A percentile compares a stretch with the other conserved stretches of the same genome.
Conservation (phyloP, 495 filamentous ascomycete genomes). For the Penicillium salamii region DNA sequence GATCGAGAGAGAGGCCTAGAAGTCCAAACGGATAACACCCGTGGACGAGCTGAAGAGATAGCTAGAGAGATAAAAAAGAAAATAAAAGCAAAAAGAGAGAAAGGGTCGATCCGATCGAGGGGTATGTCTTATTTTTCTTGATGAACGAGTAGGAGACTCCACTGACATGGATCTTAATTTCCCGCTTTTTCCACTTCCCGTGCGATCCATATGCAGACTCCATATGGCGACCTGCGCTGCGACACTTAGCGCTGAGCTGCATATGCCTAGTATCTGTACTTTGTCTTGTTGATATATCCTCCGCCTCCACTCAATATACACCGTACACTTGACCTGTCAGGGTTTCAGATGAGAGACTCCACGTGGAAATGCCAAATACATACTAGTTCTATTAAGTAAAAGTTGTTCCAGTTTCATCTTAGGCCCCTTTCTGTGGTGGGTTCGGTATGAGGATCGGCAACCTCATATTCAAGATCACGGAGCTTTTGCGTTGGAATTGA, state of each 20-base stretch:
- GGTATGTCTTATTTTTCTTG: constrained; percentile 8
- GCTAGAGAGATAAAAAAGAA: constrained; percentile 1
- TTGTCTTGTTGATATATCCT: too few species aligned
- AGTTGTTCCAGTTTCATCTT: background rate
- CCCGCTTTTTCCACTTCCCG: constrained; percentile 8
- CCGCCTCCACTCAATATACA: background rate
- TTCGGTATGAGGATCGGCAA: background rate
- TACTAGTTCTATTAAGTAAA: too few species aligned
- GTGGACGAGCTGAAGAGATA: background rate
- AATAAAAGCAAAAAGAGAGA: constrained; percentile 11
- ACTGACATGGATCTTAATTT: constrained; percentile 19
- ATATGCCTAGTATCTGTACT: too few species aligned
- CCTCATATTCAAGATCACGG: background rate
- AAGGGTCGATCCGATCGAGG: constrained; percentile 3
- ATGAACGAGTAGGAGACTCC: background rate
- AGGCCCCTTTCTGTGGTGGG: background rate
- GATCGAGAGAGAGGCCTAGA: constrained; percentile 4
- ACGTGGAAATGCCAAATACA: background rate
- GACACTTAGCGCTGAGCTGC: background rate
- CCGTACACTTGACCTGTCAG: background rate
- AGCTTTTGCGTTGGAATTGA: too few species aligned
- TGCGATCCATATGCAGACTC: background rate
- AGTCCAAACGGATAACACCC: background rate
- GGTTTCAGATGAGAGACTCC: background rate
- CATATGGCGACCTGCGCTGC: too few species aligned